A percentile compares a stretch with the other conserved stretches of the same genome.
Conservation (phyloP, 495 filamentous ascomycete species). For the Achaetomiella virescens region DNA sequence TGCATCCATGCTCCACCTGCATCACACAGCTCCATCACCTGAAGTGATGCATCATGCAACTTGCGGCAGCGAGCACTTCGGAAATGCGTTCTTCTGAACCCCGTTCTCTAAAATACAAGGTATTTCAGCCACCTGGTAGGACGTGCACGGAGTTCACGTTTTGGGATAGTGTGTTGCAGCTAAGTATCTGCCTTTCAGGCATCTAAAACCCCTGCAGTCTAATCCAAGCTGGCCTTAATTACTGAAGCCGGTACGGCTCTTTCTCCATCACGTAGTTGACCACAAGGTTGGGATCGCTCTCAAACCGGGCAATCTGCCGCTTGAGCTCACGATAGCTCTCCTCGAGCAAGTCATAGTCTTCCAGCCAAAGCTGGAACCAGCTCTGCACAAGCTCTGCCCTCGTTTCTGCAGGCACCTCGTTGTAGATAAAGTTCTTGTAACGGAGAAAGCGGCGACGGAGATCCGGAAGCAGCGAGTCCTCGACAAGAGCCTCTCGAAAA, state of each 20-base stretch:
- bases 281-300: not conserved
- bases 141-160: too few relatives aligned
- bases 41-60: too few relatives aligned
- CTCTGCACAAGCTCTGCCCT: not conserved
- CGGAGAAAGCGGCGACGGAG: not conserved
- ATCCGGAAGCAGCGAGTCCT: not conserved
- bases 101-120: too few relatives aligned
- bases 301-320: not conserved
- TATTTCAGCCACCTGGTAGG: too few relatives aligned
- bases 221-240: too few relatives aligned
- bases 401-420: not conserved
- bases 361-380: not conserved
- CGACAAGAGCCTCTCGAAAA: not conserved
- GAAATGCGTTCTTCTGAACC: too few relatives aligned
- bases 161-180: too few relatives aligned
- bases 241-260: not conserved
- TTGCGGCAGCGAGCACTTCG: too few relatives aligned
- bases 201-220: too few relatives aligned
- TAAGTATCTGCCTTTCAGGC: too few relatives aligned
- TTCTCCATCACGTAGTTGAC: not conserved
- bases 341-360: not conserved
- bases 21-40: too few relatives aligned
- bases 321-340: not conserved
- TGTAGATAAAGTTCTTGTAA: not conserved
- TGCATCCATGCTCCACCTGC: too few relatives aligned